These are phyloP conservation scores for Sphaceloma murrayae DNA, from an alignment of 2,329 filamentous ascomycete species.

Conservation along the genomic window DNA sequence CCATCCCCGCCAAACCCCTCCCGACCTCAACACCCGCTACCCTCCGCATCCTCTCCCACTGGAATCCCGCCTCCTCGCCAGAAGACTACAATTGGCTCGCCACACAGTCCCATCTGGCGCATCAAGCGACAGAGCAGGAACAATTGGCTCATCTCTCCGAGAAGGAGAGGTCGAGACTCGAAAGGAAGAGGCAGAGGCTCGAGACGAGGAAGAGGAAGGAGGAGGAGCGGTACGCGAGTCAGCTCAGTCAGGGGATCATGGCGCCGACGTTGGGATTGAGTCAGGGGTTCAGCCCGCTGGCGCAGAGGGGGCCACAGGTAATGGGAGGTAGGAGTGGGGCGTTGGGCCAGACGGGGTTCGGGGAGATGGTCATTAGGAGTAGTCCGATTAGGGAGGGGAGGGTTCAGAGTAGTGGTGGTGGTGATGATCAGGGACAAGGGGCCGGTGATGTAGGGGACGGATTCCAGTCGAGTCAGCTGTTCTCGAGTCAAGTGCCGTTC, in stretches of 20 bases:
- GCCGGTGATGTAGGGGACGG: constrained; percentile 4
- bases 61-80: constrained; percentile 32
- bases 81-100: constrained; percentile 34
- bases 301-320: constrained; percentile 8
- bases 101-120: constrained; percentile 24
- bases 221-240: constrained; percentile 12
- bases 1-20: constrained; percentile 21
- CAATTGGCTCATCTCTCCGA: constrained; percentile 31
- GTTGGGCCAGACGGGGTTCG: constrained; percentile 8
- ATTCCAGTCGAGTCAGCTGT: constrained; percentile 8
- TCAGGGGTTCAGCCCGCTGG: neutral
- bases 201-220: constrained; percentile 35
- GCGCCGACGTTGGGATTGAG: constrained; percentile 17
- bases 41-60: constrained; percentile 34
- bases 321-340: constrained; percentile 8
- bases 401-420: neutral
- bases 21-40: constrained; percentile 25
- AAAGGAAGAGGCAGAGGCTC: constrained; percentile 33
- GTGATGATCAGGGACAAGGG: constrained; percentile 11
- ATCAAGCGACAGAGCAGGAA: constrained; percentile 25
- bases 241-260: constrained; percentile 3
- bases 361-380: neutral
- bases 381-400: neutral
- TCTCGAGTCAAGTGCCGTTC: neutral
- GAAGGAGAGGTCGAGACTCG: constrained; percentile 30